phyloP scores from a whole-genome alignment of 1,139 yeast species.

The Yamadazyma conglobata region DNA sequence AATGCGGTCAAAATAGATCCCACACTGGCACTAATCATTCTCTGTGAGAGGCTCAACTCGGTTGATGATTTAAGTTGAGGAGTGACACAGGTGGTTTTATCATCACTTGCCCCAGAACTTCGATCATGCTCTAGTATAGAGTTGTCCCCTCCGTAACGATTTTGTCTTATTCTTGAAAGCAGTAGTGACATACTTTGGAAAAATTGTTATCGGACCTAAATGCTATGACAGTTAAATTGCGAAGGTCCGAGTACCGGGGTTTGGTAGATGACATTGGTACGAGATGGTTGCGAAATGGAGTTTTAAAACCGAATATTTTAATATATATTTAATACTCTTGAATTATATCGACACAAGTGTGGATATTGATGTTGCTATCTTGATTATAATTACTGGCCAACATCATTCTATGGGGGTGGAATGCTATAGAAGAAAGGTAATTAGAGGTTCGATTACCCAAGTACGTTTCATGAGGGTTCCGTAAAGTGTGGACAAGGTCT shows the following conservation, averaged over 20 bases:
- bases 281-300: too few species aligned
- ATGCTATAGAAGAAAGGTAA: slow-evolving; percentile 62
- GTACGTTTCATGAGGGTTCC: slow-evolving; percentile 49
- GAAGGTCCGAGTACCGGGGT: too few species aligned
- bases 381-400: slow-evolving; percentile 83
- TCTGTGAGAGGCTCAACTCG: slow-evolving; percentile 44
- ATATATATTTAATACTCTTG: slow-evolving; percentile 39
- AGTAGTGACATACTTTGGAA: slow-evolving; percentile 1
- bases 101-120: too few species aligned
- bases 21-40: slow-evolving; percentile 87
- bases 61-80: too few species aligned
- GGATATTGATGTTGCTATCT: slow-evolving; percentile 70
- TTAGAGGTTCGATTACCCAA: slow-evolving; percentile 44
- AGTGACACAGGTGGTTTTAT: too few species aligned
- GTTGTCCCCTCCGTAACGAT: too few species aligned
- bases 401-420: slow-evolving; percentile 96
- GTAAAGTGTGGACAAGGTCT: slow-evolving; percentile 59
- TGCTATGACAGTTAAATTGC: too few species aligned
- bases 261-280: too few species aligned
- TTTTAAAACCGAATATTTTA: too few species aligned
- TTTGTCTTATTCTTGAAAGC: slow-evolving; percentile 1
- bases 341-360: slow-evolving; percentile 41
- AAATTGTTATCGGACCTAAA: too few species aligned
- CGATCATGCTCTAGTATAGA: too few species aligned
- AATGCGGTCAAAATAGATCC: slow-evolving; percentile 89